Conservation (phyloP, 768 basidiomycete species). For the Lyophyllum shimeji region DNA sequence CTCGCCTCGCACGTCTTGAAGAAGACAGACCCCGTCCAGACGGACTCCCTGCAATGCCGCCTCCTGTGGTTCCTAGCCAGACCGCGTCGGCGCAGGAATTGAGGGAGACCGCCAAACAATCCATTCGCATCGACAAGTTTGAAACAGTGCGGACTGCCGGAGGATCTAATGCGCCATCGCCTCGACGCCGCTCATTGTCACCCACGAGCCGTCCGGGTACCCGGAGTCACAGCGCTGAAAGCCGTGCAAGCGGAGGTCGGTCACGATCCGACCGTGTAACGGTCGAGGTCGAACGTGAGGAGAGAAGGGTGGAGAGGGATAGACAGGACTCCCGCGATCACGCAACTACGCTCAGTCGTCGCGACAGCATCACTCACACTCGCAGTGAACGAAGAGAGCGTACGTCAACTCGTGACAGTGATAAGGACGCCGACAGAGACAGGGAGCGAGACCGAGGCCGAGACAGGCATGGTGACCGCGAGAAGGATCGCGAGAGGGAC, state of each 20-base stretch:
- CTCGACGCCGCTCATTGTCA: conserved; percentile 63
- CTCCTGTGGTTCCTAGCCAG: conserved; percentile 76
- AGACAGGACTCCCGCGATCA: conserved; percentile 44
- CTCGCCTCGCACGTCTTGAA: conserved; percentile 31
- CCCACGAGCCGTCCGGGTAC: conserved; percentile 68
- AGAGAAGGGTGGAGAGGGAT: conserved; percentile 55
- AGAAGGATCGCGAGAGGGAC: conserved; percentile 59
- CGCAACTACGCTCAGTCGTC: conserved; percentile 36
- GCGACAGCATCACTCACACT: conserved; percentile 52
- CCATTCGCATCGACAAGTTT: conserved; percentile 46
- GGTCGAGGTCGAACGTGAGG: conserved; percentile 49
- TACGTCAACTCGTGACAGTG: conserved; percentile 35
- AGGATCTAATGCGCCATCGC: conserved; percentile 56
- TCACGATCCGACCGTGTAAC: conserved; percentile 51
- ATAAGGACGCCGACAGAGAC: conserved; percentile 48
- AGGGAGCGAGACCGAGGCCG: conserved; percentile 44
- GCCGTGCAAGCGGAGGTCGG: conserved; percentile 69
- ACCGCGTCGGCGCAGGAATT: conserved; percentile 77
- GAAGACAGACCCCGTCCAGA: conserved; percentile 44
- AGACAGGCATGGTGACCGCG: conserved; percentile 51
- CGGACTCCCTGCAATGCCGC: conserved; percentile 62
- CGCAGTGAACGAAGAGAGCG: conserved; percentile 53
- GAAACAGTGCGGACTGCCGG: conserved; percentile 49
- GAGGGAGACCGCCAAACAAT: conserved; percentile 76
- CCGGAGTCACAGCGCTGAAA: conserved; percentile 69